phyloP scores from a whole-genome alignment of 2,329 filamentous ascomycete genomes.

The Cytospora piceae region DNA sequence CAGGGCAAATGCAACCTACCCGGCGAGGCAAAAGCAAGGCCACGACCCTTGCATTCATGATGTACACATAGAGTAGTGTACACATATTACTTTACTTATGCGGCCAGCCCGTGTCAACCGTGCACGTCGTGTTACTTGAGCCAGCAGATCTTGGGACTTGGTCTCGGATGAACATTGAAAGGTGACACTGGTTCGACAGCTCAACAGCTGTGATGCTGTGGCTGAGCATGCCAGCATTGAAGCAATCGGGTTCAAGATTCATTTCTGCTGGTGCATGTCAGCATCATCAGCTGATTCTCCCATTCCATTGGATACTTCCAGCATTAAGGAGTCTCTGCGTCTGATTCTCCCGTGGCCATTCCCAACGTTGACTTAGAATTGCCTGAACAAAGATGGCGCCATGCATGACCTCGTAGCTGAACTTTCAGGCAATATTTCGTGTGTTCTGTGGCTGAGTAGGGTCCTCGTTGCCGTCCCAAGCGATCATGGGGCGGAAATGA shows the following conservation, averaged over 20 bases:
- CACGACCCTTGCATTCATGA: slow-evolving; percentile 16
- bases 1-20: slow-evolving; percentile 10
- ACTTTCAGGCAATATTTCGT: slow-evolving; percentile 13
- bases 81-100: slow-evolving; percentile 8
- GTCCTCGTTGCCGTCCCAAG: not conserved
- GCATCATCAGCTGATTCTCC: slow-evolving; percentile 4
- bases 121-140: not conserved
- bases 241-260: not conserved
- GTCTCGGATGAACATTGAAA: not conserved
- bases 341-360: not conserved
- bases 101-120: slow-evolving; percentile 17
- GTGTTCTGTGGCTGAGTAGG: slow-evolving; percentile 18
- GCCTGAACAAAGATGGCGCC: slow-evolving; percentile 16
- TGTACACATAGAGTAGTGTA: not conserved
- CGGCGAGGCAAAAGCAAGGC: slow-evolving; percentile 20
- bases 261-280: slow-evolving; percentile 12
- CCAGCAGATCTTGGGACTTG: not conserved
- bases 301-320: slow-evolving; percentile 1
- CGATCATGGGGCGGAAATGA: not conserved
- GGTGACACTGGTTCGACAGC: slow-evolving; percentile 1
- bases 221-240: slow-evolving; percentile 16
- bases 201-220: slow-evolving; percentile 5
- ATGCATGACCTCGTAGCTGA: slow-evolving; percentile 7
- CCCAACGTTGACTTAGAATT: not conserved
- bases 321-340: not conserved